Base-by-base conservation (phyloP, 176 grass and related monocot species). In the Alloteropsis semialata region DNA sequence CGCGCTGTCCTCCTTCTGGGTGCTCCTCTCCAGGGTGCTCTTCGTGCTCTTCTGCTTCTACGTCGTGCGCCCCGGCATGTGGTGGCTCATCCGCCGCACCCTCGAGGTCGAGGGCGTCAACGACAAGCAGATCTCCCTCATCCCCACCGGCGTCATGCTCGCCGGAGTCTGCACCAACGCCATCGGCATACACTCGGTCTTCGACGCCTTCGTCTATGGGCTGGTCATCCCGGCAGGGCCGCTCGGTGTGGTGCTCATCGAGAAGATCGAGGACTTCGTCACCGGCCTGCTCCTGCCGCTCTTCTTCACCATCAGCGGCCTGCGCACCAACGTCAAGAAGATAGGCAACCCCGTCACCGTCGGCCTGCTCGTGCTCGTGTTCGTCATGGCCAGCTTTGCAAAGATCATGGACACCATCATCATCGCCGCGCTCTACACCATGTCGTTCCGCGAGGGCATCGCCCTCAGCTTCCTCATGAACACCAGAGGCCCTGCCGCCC, bases 191-290 rank as follows among this genome's bases (percentile, higher is more conserved):
- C 90, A 97, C 85, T 86, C 92, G 0, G 82, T 92, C 8, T 92
- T 94, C 66, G 92, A 90, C 9, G 89, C 94, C 1, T 90, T 97
- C 82, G 85, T 94, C 36, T 97, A 92, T 69, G 94, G 94, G 8
- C 76, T 97, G 7, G 83, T 90, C 72, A 89, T 97, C 50, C 92
- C 94, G 9, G 83, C 85, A 18, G 94, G 89, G 0, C 84, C 89
- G 19, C 69, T 97, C 25, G 86, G 92, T 28, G 84, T 90, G 30
- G 28, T 69, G 17, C 66, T 97, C 2, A 70, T 92, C 32, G 92
- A 94, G 51, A 94, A 89, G 88, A 61, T 94, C 22, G 87, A 97
- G 74, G 94, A 97, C 51, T 87, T 97, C 58, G 87, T 97, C n/a
- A n/a, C n/a, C n/a, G n/a, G n/a, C n/a, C n/a, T n/a, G n/a, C n/a